Conservation (phyloP, 257 asterid species). For the Solanum rostratum region DNA sequence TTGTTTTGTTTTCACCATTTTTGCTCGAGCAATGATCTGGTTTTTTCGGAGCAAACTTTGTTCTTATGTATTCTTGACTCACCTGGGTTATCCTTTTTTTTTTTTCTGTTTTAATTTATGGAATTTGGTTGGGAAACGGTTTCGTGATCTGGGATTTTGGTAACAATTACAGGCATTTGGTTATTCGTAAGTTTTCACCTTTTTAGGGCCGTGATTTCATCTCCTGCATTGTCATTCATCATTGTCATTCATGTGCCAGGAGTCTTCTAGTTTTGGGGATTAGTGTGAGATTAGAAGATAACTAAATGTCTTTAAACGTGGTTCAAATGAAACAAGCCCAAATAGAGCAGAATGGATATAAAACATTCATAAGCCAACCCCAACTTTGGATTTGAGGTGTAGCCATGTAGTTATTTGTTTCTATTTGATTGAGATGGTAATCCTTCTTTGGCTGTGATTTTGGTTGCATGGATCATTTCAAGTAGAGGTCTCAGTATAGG, state of each 20-base stretch:
- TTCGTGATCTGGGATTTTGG: background rate
- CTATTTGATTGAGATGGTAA: background rate
- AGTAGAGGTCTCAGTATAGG: background rate
- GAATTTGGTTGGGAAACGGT: background rate
- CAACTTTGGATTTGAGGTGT: background rate
- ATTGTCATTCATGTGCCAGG: background rate
- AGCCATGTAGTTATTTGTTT: background rate
- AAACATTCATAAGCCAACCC: background rate
- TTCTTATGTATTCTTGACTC: background rate
- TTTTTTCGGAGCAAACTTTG: background rate
- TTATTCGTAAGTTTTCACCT: background rate
- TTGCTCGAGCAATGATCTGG: background rate
- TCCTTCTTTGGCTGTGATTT: background rate
- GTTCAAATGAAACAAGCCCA: background rate
- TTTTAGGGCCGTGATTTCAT: background rate
- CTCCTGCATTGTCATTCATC: background rate
- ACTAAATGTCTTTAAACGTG: background rate
- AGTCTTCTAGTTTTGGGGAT: background rate
- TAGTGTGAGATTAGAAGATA: background rate
- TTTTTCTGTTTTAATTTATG: background rate
- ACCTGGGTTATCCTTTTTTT: background rate
- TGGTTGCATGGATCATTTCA: background rate
- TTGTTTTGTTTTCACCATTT: background rate
- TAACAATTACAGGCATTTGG: background rate
- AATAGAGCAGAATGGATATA: background rate